phyloP scores from a whole-genome alignment of 805 yeast species.

The Kuraishia piskuri region DNA sequence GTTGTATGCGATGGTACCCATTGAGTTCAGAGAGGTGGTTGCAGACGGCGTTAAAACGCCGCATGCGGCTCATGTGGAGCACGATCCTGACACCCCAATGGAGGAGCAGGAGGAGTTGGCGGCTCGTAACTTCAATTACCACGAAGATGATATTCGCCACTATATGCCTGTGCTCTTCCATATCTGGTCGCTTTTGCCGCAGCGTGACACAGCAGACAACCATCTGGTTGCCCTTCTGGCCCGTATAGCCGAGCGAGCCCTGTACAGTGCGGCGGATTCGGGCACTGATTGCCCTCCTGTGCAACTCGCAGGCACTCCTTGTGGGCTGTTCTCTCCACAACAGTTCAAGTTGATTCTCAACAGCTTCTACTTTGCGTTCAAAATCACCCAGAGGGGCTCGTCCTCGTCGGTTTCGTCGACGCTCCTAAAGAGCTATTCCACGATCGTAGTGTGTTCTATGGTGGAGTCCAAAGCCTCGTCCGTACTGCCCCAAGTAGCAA shows the following conservation, averaged over 20 bases:
- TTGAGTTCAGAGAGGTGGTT: constrained; percentile 20
- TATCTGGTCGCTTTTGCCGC: constrained; percentile 54
- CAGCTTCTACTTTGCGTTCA: not conserved
- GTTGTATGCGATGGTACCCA: constrained; percentile 47
- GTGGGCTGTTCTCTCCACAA: constrained; percentile 52
- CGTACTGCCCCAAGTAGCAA: not conserved
- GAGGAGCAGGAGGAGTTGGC: too few relatives aligned
- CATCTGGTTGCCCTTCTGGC: constrained; percentile 61
- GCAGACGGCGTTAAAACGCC: constrained; percentile 9
- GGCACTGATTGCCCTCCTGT: not conserved
- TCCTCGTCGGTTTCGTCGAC: not conserved
- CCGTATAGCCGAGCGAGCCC: constrained; percentile 41
- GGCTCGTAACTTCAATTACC: constrained; percentile 7
- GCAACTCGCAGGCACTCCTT: not conserved
- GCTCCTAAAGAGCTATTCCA: constrained; percentile 5
- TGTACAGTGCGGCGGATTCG: constrained; percentile 16
- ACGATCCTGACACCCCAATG: not conserved
- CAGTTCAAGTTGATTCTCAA: constrained; percentile 33
- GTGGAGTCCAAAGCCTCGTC: not conserved
- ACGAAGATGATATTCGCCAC: constrained; percentile 25
- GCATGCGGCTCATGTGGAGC: not conserved
- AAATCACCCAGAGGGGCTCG: not conserved
- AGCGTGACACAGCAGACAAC: constrained; percentile 21
- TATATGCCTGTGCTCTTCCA: constrained; percentile 63
- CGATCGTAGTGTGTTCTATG: not conserved